Base-by-base conservation (phyloP, 345 rosid species). In the Cardiospermum halicacabum region DNA sequence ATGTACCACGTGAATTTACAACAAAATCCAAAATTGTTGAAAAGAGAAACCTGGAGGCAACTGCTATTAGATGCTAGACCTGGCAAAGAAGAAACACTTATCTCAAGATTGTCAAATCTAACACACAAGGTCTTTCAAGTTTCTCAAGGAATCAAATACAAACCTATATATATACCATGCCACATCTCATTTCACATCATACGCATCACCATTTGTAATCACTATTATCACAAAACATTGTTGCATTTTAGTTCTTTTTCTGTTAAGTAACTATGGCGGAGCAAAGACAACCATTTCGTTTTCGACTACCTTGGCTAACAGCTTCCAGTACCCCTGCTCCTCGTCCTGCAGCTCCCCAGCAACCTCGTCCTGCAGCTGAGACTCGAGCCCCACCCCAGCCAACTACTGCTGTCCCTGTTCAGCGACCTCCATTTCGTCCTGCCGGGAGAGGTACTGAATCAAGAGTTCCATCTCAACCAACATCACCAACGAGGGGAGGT, bases 301-400 rank as follows among this genome's bases (percentile, higher is more conserved):
- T 81, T 67, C 76, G 82, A 42, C 77, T 87, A 47, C 89, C 93
- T 27, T 87, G 93, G 93, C 70, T 77, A 22, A 54, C 81, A 4
- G 65, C 78, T 26, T 53, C 60, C 24, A 45, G 57, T 19, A 54
- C 63, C 78, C 19, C 84, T 58, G 30, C 68, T 28, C 58, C 83
- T n/a, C 84, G 67, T 27, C 75, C 78, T 11, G 24, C 58, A 16
- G 21, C 70, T 54, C 40, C 73, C 31, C 69, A 53, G 31, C 57
- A 69, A 8, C 34, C 66, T 47, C 77, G 69, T 48, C 70, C 77
- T 18, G 10, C 60, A 0, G 58, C 53, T 55, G 67, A 60, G 61
- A 62, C 58, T 62, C 73, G 28, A 72, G 65, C 78, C 64, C 75
- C 84, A 5, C 18, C 81, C 36, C 80, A 39, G 51, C 77, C 75